Evolutionary conservation across 2,329 filamentous ascomycete species (phyloP).

Genomic region (Talaromyces islandicus): DNA sequence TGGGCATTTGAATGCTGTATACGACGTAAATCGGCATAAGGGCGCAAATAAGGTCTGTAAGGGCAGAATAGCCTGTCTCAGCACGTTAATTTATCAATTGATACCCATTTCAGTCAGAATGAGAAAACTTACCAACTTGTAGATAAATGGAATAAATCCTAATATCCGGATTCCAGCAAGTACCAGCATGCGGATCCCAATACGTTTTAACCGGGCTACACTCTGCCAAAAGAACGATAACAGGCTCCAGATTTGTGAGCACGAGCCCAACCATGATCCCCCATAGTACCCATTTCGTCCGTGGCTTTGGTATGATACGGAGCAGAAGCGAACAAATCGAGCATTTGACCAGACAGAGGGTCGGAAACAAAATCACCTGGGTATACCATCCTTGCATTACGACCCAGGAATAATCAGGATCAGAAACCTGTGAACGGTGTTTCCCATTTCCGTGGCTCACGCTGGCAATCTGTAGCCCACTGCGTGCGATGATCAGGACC

Average conservation of each 20-base stretch:
- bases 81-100: not conserved
- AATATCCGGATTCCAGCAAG: not conserved
- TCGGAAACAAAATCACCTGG: not conserved
- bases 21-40: not conserved
- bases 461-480: not conserved
- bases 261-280: not conserved
- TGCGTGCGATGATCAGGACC: not conserved
- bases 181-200: not conserved
- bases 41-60: not conserved
- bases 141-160: not conserved
- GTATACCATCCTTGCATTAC: not conserved
- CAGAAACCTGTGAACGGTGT: not conserved
- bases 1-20: not conserved
- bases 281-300: not conserved
- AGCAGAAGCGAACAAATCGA: not conserved
- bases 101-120: not conserved
- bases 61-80: not conserved
- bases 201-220: slow-evolving; percentile 1
- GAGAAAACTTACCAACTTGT: not conserved
- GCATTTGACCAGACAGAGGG: not conserved
- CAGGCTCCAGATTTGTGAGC: slow-evolving; percentile 1
- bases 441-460: not conserved
- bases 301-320: not conserved
- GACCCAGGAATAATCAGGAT: not conserved
- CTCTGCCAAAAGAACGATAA: not conserved